Evolutionary conservation across 129 eudicot species (phyloP).

Genomic region (Sambucus nigra): DNA sequence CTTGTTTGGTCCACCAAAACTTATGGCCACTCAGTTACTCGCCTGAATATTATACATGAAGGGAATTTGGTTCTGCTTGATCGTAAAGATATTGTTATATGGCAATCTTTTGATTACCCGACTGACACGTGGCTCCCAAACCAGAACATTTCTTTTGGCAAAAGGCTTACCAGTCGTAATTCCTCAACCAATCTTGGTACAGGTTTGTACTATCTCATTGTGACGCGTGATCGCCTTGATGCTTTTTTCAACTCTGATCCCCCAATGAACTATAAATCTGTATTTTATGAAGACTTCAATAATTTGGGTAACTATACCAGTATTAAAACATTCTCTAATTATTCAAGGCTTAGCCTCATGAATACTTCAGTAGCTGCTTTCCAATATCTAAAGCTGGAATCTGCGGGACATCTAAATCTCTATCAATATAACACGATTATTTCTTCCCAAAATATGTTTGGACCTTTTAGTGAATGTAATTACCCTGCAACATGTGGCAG

Average conservation of each 20-base stretch:
- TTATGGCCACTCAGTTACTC: conserved; percentile 3
- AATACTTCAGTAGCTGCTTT: not conserved
- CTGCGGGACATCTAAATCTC: conserved; percentile 6
- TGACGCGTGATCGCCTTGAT: conserved; percentile 2
- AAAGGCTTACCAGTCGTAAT: conserved; percentile 11
- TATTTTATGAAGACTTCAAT: too few relatives aligned
- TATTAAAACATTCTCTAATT: too few relatives aligned
- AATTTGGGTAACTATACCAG: too few relatives aligned
- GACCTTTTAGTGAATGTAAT: not conserved
- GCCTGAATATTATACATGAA: conserved; percentile 10
- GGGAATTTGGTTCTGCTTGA: conserved; percentile 23
- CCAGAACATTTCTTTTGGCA: conserved; percentile 15
- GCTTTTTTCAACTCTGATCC: conserved; percentile 14
- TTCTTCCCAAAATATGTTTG: too few relatives aligned
- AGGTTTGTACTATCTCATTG: conserved; percentile 1
- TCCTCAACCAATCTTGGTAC: conserved; percentile 12
- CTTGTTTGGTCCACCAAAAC: conserved; percentile 25
- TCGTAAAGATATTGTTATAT: not conserved
- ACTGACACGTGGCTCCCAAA: conserved; percentile 24
- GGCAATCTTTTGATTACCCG: conserved; percentile 23
- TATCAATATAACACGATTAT: too few relatives aligned
- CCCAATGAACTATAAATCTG: not conserved
- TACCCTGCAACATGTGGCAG: conserved; percentile 23
- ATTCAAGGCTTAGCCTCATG: too few relatives aligned
- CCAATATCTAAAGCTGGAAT: not conserved